Evolutionary conservation across 345 rosid species (phyloP), one percentile per base, ranked within the genome.

Genomic region (Pugionium dolabratum): DNA sequence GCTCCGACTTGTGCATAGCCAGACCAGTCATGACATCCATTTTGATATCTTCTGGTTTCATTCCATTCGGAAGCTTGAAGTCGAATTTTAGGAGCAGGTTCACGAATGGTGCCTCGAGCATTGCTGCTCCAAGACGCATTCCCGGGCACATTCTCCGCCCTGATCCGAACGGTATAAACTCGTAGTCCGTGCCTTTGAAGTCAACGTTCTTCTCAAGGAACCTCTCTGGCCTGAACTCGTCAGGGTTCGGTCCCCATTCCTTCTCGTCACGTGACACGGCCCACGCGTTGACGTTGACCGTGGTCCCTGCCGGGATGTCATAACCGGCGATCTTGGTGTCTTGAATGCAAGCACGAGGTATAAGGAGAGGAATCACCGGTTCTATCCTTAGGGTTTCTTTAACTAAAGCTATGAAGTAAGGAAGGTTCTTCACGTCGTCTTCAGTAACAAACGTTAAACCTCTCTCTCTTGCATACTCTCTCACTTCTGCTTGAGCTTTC

Each of bases 91-190:
- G 55, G 0, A 77, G 63, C 43, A 77, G 72, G n/a, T 72, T 72
- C 3, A 75, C 80, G 1, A 30, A 59, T 1, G 80, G 75, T 59
- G 73, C 70, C 68, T 73, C 78, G 1, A 77, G 62, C 65, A 57
- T 63, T 0, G 64, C 75, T 3, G 68, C 41, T 1, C 75, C 78
- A 41, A 77, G 62, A 7, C 58, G 60, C 74, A 77, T 62, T 2
- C 77, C 80, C 0, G 80, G 80, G 42, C 80, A 77, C 69, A 78
- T 69, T 47, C 78, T 59, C 10, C 75, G 47, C 5, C 81, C 81
- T 0, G 75, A 63, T 5, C 81, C 75, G 1, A 78, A 78, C 10
- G 81, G 81, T 56, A 78, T 59, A 1, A 73, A 68, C 65, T 73
- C 78, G 33, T 68, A 73, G 27, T 71, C 73, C 1, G 66, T 74